phyloP scores from a whole-genome alignment of 176 grass and related monocot genomes.

The Carex kokanica region DNA sequence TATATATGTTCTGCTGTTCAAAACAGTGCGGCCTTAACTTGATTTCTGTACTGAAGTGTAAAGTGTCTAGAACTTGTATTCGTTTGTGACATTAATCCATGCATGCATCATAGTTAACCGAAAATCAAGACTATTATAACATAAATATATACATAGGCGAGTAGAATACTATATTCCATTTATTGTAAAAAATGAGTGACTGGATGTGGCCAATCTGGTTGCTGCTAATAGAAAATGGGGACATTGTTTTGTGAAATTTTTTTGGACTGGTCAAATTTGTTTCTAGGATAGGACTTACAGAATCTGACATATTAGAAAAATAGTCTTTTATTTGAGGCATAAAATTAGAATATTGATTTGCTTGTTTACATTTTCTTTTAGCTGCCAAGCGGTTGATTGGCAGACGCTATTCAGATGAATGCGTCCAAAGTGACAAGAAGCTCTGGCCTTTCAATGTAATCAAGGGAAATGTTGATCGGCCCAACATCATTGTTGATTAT shows the following conservation, averaged over 20 bases:
- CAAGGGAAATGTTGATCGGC: too few relatives aligned
- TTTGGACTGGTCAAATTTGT: neutral
- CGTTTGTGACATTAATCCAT: neutral
- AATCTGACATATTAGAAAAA: neutral
- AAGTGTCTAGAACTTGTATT: neutral
- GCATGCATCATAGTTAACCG: neutral
- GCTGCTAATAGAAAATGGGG: too few relatives aligned
- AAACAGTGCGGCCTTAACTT: neutral
- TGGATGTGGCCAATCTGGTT: too few relatives aligned
- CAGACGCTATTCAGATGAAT: conserved; percentile 16
- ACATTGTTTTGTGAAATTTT: neutral
- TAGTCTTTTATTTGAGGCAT: neutral
- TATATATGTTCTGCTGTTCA: neutral
- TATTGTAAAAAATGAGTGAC: too few relatives aligned
- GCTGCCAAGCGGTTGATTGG: conserved; percentile 44
- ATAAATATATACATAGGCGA: too few relatives aligned
- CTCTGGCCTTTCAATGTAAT: too few relatives aligned
- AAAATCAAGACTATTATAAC: neutral
- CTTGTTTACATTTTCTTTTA: neutral
- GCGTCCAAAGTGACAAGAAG: neutral
- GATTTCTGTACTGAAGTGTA: neutral
- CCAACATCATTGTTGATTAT: too few relatives aligned
- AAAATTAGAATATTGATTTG: too few relatives aligned
- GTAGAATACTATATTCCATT: too few relatives aligned
- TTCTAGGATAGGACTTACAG: neutral